phyloP scores from a whole-genome alignment of 768 basidiomycete species.

The Tylopilus plumbeoviolaceoides region DNA sequence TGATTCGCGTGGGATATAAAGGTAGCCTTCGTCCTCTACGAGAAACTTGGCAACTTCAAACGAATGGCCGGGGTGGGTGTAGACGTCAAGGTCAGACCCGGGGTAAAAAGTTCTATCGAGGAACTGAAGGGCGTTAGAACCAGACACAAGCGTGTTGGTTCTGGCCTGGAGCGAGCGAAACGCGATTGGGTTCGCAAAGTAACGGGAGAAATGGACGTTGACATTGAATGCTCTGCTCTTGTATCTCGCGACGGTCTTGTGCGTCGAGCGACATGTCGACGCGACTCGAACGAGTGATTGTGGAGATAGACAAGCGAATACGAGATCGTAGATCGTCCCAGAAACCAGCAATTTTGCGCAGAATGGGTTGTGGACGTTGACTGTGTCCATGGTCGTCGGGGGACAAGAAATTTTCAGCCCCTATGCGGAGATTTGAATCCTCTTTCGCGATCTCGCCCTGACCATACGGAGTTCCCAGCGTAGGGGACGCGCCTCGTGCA shows the following conservation, averaged over 20 bases:
- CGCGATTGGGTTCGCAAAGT: slow-evolving; percentile 29
- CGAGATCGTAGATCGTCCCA: slow-evolving; percentile 20
- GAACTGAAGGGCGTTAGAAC: slow-evolving; percentile 51
- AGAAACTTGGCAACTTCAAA: slow-evolving; percentile 36
- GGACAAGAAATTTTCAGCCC: no score
- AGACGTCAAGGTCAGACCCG: slow-evolving; percentile 50
- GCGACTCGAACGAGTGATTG: slow-evolving; percentile 23
- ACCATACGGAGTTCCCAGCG: no score
- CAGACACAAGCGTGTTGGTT: slow-evolving; percentile 49
- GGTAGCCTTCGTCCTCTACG: slow-evolving; percentile 26
- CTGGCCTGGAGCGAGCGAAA: slow-evolving; percentile 43
- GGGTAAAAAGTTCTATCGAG: slow-evolving; percentile 42
- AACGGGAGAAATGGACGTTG: slow-evolving; percentile 29
- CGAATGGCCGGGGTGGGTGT: slow-evolving; percentile 31
- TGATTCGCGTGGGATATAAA: slow-evolving; percentile 16
- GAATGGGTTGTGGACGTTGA: neutral
- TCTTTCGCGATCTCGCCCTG: no score
- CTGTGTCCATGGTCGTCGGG: neutral
- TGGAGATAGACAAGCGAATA: slow-evolving; percentile 23
- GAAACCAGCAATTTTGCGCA: slow-evolving; percentile 6
- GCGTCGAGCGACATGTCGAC: slow-evolving; percentile 17
- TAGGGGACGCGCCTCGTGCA: no score
- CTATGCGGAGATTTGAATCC: no score
- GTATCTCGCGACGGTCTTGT: slow-evolving; percentile 18
- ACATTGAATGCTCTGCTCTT: slow-evolving; percentile 32